Base-by-base conservation (phyloP, 2,329 filamentous ascomycete genomes). In the Ceratocystis cubensis region DNA sequence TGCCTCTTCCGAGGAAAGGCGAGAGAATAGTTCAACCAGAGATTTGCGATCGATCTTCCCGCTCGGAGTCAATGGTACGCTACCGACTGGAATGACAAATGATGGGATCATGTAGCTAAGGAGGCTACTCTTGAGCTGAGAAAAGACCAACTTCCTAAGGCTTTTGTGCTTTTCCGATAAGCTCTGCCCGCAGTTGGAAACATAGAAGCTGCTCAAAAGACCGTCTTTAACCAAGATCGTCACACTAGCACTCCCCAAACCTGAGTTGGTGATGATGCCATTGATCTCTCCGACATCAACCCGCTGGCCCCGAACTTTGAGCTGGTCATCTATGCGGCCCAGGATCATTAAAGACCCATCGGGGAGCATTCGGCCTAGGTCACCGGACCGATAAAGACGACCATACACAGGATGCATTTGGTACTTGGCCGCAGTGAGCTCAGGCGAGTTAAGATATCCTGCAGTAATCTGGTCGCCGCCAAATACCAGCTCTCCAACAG, bases 401-500 rank as follows among this genome's bases (percentile, higher is more conserved):
- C 91, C 91, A 72, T 84, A 88, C 0, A 73, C 69, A 0, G 85
- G 80, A 71, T 95, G 88, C 0, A 84, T 70, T 61, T 93, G 79
- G 68, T 96, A 89, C 70, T 86, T 90, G 13, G 80, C 75, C 0
- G 77, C 74, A 0, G 87, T 90, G 50, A 89, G 75, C 2, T 81
- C 79, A 0, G 83, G 80, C 74, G 82, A 79, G 67, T 87, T 84
- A 33, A 94, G 78, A 71, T 93, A 96, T 1, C 89, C 90, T 48
- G 81, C 79, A 53, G 84, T 86, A 4, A 96, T 84, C 75, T 96
- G 91, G 62, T 89, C 84, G 10, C 91, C 92, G 15, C 90, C 91
- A 73, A 96, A 94, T 72, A 89, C 95, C 5, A 96, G 79, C 73
- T 96, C 91, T 10, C 92, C 92, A 17, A 90, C 78, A 69, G 84